Evolutionary conservation across 2,329 filamentous ascomycete genomes (phyloP), one percentile per base, ranked within the genome.

Genomic region (Trichoderma oligosporum): DNA sequence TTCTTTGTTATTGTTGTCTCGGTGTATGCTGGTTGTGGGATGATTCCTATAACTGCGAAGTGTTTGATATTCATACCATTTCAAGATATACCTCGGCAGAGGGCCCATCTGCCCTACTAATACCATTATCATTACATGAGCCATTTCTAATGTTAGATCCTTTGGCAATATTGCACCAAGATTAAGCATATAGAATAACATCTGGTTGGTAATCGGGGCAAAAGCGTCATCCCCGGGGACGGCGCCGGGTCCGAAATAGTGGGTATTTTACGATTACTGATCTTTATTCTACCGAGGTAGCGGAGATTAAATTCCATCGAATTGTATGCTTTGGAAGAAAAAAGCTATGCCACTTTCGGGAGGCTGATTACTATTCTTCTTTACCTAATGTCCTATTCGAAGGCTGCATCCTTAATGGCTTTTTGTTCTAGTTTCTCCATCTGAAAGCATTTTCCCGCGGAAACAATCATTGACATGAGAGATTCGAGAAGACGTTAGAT

Each of bases 211-310:
- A 52, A 52, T 39, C 35, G 16, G 41, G 52, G n/a, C n/a, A 22
- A 54, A 24, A 22, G 39, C 39, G 20, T 35, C 33, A 55, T 38
- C 52, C 18, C 24, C 39, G 31, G 52, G 27, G 16, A 12, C 35
- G 41, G 47, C 25, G 31, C 52, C 41, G 41, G 52, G 31, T 55
- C 52, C 52, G 52, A 38, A 55, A 46, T 36, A 46, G 41, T 3
- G 52, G 41, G n/a, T 7, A 29, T 46, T 46, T 46, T 12, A 0
- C 7, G 52, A 55, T 55, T 55, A 55, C 39, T 55, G 41, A 55
- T 29, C 52, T n/a, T 5, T 9, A 11, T 2, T 9, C 16, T 55
- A 7, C 52, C 52, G 52, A 55, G 52, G 52, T 27, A 45, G 2
- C n/a, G 11, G 44, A 20, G 11, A 14, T 4, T 5, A 14, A 7